Base-by-base conservation (phyloP, 2,329 filamentous ascomycete species). In the Ophiocordyceps unilateralis region DNA sequence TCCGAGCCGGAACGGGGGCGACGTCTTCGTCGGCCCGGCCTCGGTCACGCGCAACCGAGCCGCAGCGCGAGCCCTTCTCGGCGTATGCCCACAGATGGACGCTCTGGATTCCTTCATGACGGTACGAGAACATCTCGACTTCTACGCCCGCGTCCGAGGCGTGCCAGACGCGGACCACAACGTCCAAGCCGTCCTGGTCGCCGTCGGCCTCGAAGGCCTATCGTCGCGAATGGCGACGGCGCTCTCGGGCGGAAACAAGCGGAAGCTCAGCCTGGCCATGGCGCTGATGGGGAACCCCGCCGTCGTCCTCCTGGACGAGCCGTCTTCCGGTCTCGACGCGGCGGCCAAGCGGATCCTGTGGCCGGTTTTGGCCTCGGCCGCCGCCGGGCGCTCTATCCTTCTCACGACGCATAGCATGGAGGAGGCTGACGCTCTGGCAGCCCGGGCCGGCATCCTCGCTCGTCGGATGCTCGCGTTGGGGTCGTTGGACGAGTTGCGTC, bases 381-480 rank as follows among this genome's bases (percentile, higher is more conserved):
- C 81, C 0, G 73, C 77, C 0, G 86, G 86, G 0, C 74, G 88
- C n/a, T 83, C 81, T 0, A 75, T 95, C 15, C 68, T 96, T 2
- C 71, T 96, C 17, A 95, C 89, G 0, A 95, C 89, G 0, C 89
- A 96, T 59, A 84, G 77, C 41, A 94, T 95, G 87, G 88, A 95
- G 58, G 89, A 95, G 62, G 89, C 88, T 0, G 86, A 93, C 54
- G 87, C 87, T 1, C 69, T 96, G 2, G 88, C 88, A 0, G 78
- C 77, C 24, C 73, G 86, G 1, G 86, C 83, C 0, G 89, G 86
- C 12, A 94, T 96, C 50, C 77, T 96, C 62, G 84, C 87, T 9
- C 74, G 76, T 51, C 72, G 78, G 26, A 93, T 95, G 86, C 69
- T 95, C 20, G 88, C 87, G 0, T 68, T 91, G 9, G 88, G 88